Conservation (phyloP, 441 rosid genomes). For the Euphorbia schlechtendalii region DNA sequence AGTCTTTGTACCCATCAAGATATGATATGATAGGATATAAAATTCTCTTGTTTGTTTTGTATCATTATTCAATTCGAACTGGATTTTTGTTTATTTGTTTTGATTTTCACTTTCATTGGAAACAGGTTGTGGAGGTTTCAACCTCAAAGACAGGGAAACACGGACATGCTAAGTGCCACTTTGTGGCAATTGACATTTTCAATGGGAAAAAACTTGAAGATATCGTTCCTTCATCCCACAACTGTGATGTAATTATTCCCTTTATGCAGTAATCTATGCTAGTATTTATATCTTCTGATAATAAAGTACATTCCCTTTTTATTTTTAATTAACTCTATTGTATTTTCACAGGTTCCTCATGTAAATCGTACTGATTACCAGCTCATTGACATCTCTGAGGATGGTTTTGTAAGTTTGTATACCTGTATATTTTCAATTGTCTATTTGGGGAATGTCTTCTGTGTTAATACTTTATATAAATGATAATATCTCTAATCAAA, state of each 20-base stretch:
- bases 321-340: slow-evolving; percentile 2
- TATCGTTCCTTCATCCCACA: slow-evolving; percentile 95
- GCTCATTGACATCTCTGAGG: slow-evolving; percentile 91
- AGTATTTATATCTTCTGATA: neutral
- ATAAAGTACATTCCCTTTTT: neutral
- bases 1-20: too few relatives aligned
- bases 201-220: slow-evolving; percentile 89
- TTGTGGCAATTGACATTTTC: slow-evolving; percentile 87
- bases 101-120: slow-evolving; percentile 84
- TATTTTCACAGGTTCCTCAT: slow-evolving; percentile 67
- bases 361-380: slow-evolving; percentile 81
- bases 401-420: slow-evolving; percentile 64
- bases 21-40: slow-evolving; percentile 79
- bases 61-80: slow-evolving; percentile 82
- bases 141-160: slow-evolving; percentile 98
- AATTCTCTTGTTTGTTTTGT: slow-evolving; percentile 60
- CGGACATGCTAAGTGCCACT: slow-evolving; percentile 98
- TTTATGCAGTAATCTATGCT: neutral
- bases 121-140: slow-evolving; percentile 89
- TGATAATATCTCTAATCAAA: too few relatives aligned
- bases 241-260: slow-evolving; percentile 60
- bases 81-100: slow-evolving; percentile 87
- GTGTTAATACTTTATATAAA: neutral
- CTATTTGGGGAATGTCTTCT: neutral
- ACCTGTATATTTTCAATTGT: neutral